Conservation (phyloP, 1,139 yeast species). For the Taphrina sp. region DNA sequence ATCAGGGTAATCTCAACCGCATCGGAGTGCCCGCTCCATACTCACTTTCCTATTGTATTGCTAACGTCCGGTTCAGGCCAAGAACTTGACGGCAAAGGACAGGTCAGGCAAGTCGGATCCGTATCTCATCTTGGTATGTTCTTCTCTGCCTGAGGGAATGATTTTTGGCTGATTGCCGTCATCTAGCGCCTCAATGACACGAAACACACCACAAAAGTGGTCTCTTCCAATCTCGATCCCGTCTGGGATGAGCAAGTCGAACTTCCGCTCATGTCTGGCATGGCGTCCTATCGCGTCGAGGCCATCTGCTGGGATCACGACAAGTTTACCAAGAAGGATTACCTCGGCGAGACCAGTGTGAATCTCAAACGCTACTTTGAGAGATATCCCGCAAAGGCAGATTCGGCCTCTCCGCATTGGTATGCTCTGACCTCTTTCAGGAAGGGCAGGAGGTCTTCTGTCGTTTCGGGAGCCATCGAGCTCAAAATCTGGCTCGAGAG, state of each 20-base stretch:
- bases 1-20: too few relatives aligned
- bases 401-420: slow-evolving; percentile 49
- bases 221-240: slow-evolving; percentile 43
- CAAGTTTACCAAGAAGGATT: slow-evolving; percentile 45
- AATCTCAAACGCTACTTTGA: slow-evolving; percentile 50
- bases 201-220: slow-evolving; percentile 44
- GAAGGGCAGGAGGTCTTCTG: slow-evolving; percentile 48
- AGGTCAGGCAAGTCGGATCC: slow-evolving; percentile 38
- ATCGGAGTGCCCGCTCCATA: too few relatives aligned
- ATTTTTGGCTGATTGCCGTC: slow-evolving; percentile 41
- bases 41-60: too few relatives aligned
- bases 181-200: slow-evolving; percentile 40
- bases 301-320: slow-evolving; percentile 47
- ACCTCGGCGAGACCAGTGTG: slow-evolving; percentile 59
- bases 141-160: slow-evolving; percentile 29
- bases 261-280: slow-evolving; percentile 40
- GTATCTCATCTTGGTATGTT: slow-evolving; percentile 28
- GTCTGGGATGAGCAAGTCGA: slow-evolving; percentile 46
- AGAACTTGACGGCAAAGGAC: slow-evolving; percentile 38
- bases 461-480: slow-evolving; percentile 58
- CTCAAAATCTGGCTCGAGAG: slow-evolving; percentile 53
- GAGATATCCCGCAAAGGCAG: slow-evolving; percentile 36
- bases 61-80: too few relatives aligned
- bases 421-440: slow-evolving; percentile 52
- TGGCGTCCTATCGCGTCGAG: slow-evolving; percentile 41